Evolutionary conservation across 2,329 filamentous ascomycete genomes (phyloP), one percentile per base, ranked within the genome.

Genomic region (Beauveria asiatica): DNA sequence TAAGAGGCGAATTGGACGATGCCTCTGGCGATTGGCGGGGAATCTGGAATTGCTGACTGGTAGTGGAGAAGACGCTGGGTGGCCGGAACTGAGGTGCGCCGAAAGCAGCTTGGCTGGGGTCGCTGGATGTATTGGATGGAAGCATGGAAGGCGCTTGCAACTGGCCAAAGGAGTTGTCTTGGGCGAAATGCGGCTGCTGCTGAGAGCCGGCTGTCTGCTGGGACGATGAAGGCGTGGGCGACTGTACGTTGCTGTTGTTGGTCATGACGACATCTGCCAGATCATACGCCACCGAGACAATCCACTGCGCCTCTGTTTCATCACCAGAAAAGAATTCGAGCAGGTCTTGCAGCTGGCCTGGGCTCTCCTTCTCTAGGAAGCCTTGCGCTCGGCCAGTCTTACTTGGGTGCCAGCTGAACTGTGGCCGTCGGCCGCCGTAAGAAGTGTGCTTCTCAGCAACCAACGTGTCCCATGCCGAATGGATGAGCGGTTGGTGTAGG

Each of bases 241-340:
- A 70, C 4, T 67, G 64, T 1, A 71, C 65, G 5, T 70, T 68
- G 17, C 67, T 66, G 10, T 67, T 67, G 2, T 68, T 70, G 48
- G 72, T 72, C 60, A 75, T 72, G 53, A 78, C 74, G 37, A 78
- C 75, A 30, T 80, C 76, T 21, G 80, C 82, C 60, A 83, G 72
- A 33, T 83, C 80, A 66, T 84, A 85, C 4, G 84, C 84, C 57
- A 83, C 75, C 57, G 78, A 76, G 13, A 84, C 82, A 49, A 87
- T 77, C 64, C 76, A 78, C 62, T 81, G 76, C 0, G 83, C 81
- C 63, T 84, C 81, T 54, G 81, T 77, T 53, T 78, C 80, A 39
- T 80, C 77, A 42, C 82, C 79, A 5, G 81, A 83, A 67, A 86
- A 87, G 66, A 85, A 85, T 67, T 88, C 85, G 27, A 88, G 77